Evolutionary conservation across 2,329 filamentous ascomycete genomes (phyloP).

Genomic region (Alternaria atra): DNA sequence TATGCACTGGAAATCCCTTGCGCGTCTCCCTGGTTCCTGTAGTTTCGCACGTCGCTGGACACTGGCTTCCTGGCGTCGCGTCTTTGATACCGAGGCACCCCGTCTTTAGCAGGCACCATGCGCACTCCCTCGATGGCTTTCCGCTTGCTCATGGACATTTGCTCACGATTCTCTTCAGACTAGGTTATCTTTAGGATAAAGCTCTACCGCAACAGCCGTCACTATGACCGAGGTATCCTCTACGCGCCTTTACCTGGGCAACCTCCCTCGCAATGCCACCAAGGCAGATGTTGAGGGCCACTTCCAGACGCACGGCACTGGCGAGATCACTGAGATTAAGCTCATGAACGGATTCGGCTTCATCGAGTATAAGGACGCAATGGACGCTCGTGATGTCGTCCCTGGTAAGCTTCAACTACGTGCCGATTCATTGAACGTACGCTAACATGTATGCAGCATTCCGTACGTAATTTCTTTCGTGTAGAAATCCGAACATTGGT

Average conservation of each 20-base stretch:
- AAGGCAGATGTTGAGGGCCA: conserved; percentile 97
- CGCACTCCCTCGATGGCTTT: conserved; percentile 35
- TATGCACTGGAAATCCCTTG: conserved; percentile 30
- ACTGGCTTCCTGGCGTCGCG: conserved; percentile 32
- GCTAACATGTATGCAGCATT: conserved; percentile 58
- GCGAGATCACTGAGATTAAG: conserved; percentile 98
- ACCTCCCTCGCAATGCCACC: conserved; percentile 95
- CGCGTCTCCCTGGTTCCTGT: conserved; percentile 35
- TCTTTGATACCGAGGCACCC: conserved; percentile 16
- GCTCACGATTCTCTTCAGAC: conserved; percentile 48
- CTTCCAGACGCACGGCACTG: conserved; percentile 94
- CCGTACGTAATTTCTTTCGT: conserved; percentile 58
- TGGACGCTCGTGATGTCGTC: conserved; percentile 98
- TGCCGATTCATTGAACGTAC: conserved; percentile 6
- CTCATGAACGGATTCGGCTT: conserved; percentile 99
- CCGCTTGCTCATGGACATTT: conserved; percentile 36
- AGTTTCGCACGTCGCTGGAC: conserved; percentile 36
- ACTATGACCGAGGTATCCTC: conserved; percentile 87
- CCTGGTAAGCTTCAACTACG: conserved; percentile 73
- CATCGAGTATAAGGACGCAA: conserved; percentile 98
- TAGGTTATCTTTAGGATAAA: conserved; percentile 38
- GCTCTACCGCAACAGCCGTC: conserved; percentile 19
- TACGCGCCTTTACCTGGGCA: conserved; percentile 96
- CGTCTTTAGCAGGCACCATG: conserved; percentile 35
- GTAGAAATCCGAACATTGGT: background rate